Percentiles rank a stretch among this genome's conserved stretches.
phyloP scores from a whole-genome alignment of 371 early-diverging fungal genomes.

The Batkoa obscura region DNA sequence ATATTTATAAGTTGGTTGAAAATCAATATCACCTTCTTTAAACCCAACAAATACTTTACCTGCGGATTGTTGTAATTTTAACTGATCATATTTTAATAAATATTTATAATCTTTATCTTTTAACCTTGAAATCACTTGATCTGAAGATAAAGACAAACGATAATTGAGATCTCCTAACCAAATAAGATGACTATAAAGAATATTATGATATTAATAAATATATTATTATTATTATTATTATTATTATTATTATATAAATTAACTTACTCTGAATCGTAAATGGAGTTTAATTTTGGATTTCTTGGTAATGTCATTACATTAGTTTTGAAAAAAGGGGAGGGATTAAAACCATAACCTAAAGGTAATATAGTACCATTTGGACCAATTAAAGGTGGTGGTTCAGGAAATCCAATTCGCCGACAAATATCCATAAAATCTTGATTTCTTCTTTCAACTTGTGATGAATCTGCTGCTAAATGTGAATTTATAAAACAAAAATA shows the following conservation, averaged over 20 bases:
- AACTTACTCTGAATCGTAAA: slow-evolving; percentile 44
- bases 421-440: slow-evolving; percentile 4
- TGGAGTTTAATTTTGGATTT: slow-evolving; percentile 19
- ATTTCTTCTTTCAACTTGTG: not conserved
- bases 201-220: not conserved
- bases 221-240: slow-evolving; percentile 52
- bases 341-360: not conserved
- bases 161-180: slow-evolving; percentile 90
- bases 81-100: slow-evolving; percentile 10
- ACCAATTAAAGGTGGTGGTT: slow-evolving; percentile 9
- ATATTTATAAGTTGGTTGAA: slow-evolving; percentile 88
- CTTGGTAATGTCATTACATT: not conserved
- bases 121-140: slow-evolving; percentile 14
- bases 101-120: slow-evolving; percentile 18
- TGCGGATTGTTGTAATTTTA: slow-evolving; percentile 27
- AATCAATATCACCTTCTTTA: slow-evolving; percentile 55
- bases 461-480: slow-evolving; percentile 76
- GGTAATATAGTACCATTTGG: slow-evolving; percentile 11
- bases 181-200: slow-evolving; percentile 33
- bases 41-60: slow-evolving; percentile 58
- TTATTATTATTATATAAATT: slow-evolving; percentile 24
- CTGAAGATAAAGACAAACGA: slow-evolving; percentile 21
- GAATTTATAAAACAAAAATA: slow-evolving; percentile 74
- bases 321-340: not conserved
- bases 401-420: not conserved